A percentile compares a stretch with the other conserved stretches of the same genome.
Conservation (phyloP, 164 flowering plant species). For the Stephania yunnanensis region DNA sequence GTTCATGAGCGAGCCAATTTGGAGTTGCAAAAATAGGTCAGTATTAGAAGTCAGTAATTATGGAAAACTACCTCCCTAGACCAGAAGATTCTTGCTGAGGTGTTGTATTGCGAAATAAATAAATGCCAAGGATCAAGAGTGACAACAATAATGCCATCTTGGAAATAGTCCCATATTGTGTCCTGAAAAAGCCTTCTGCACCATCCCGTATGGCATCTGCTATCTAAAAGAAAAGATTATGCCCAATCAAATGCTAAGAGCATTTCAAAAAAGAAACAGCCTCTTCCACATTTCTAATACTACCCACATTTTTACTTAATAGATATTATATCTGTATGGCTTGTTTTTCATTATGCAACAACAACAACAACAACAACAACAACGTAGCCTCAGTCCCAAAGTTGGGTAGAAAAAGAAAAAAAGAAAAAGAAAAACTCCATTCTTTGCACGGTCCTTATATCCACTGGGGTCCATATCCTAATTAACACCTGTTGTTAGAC, state of each 20-base stretch:
- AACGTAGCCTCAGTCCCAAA: no score
- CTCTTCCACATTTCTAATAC: not conserved
- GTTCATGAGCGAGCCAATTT: not conserved
- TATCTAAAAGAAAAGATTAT: constrained; percentile 50
- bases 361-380: no score
- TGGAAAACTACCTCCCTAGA: constrained; percentile 58
- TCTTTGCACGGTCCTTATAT: not conserved
- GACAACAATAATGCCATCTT: constrained; percentile 89
- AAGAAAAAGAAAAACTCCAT: not conserved
- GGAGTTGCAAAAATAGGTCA: not conserved
- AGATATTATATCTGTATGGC: no score
- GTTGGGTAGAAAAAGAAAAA: not conserved
- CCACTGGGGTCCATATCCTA: not conserved
- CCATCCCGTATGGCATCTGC: constrained; percentile 99
- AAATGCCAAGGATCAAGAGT: constrained; percentile 65
- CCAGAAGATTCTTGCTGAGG: constrained; percentile 92
- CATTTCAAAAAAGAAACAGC: not conserved
- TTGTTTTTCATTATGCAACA: no score
- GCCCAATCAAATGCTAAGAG: constrained; percentile 8
- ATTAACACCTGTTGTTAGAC: not conserved
- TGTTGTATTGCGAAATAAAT: constrained; percentile 74
- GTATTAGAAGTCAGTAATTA: not conserved
- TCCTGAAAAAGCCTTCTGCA: constrained; percentile 97
- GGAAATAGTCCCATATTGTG: constrained; percentile 94
- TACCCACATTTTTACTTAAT: not conserved